phyloP scores from a whole-genome alignment of 805 yeast genomes.

The Candida pseudofarinosa region DNA sequence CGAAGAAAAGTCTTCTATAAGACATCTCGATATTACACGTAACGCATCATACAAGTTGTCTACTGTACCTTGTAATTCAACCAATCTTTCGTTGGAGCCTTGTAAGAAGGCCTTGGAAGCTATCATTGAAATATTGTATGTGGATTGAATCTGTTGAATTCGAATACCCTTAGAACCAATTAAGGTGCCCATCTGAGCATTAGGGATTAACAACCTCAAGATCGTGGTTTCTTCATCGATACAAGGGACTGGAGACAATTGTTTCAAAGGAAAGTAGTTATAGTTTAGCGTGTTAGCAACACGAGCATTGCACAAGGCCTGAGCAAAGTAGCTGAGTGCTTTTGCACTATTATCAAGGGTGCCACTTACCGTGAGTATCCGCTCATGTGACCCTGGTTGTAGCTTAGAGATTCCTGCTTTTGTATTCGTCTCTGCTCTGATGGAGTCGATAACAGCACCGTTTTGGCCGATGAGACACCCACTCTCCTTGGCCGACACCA shows the following conservation, averaged over 20 bases:
- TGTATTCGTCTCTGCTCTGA: constrained; percentile 71
- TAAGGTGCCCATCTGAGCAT: constrained; percentile 82
- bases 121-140: constrained; percentile 69
- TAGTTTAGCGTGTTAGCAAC: constrained; percentile 32
- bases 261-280: constrained; percentile 57
- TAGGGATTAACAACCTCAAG: constrained; percentile 72
- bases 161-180: constrained; percentile 81
- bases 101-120: constrained; percentile 83
- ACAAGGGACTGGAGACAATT: constrained; percentile 50
- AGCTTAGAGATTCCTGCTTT: constrained; percentile 85
- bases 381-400: constrained; percentile 74
- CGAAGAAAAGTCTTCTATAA: constrained; percentile 69
- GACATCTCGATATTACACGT: constrained; percentile 59
- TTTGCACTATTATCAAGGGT: constrained; percentile 61
- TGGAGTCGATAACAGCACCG: constrained; percentile 71
- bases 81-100: constrained; percentile 78
- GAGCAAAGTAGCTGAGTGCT: constrained; percentile 68
- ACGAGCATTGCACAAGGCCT: constrained; percentile 50
- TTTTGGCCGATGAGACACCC: constrained; percentile 87
- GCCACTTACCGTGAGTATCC: constrained; percentile 79
- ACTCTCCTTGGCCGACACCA: constrained; percentile 81
- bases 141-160: constrained; percentile 73
- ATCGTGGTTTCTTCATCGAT: constrained; percentile 50
- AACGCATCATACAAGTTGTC: constrained; percentile 55
- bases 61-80: constrained; percentile 81